These are phyloP conservation scores for Cryptococcus maquisensis DNA, from an alignment of 1,284 basidiomycete genomes.

Conservation along the genomic window DNA sequence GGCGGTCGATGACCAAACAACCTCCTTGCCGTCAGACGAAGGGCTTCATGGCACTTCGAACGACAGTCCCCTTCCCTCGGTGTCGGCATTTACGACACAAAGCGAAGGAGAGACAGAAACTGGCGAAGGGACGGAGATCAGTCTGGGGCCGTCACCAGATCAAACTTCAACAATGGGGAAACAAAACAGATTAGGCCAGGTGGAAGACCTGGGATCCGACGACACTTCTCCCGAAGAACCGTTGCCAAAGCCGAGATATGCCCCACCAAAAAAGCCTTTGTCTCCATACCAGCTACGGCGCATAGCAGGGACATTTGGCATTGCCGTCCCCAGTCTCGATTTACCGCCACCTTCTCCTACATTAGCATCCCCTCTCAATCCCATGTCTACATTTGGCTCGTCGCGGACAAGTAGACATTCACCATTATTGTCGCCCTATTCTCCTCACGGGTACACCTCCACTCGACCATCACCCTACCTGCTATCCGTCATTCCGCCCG, in stretches of 20 bases:
- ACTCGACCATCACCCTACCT: slow-evolving; percentile 19
- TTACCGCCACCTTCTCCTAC: slow-evolving; percentile 1
- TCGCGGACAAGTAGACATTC: slow-evolving; percentile 12
- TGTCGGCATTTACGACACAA: too few species aligned
- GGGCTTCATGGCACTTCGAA: too few species aligned
- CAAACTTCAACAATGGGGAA: too few species aligned
- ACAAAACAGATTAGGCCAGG: too few species aligned
- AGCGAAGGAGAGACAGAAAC: too few species aligned
- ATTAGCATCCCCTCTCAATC: not conserved
- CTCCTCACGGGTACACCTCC: not conserved
- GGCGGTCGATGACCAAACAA: too few species aligned
- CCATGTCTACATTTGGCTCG: not conserved
- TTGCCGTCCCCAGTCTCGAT: slow-evolving; percentile 35
- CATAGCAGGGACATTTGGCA: slow-evolving; percentile 45
- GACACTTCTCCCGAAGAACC: not conserved
- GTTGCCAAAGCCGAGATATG: not conserved
- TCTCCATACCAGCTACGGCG: slow-evolving; percentile 38
- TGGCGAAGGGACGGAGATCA: too few species aligned
- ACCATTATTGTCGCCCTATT: slow-evolving; percentile 1
- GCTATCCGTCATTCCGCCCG: slow-evolving; percentile 42
- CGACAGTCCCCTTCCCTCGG: too few species aligned
- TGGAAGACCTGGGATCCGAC: too few species aligned
- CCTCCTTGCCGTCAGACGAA: too few species aligned
- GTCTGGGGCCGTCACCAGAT: too few species aligned
- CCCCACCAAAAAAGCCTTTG: slow-evolving; percentile 35